A percentile compares a stretch with the other conserved stretches of the same genome.
phyloP scores from a whole-genome alignment of 2,329 filamentous ascomycete genomes.

The Ilyonectria sp. region DNA sequence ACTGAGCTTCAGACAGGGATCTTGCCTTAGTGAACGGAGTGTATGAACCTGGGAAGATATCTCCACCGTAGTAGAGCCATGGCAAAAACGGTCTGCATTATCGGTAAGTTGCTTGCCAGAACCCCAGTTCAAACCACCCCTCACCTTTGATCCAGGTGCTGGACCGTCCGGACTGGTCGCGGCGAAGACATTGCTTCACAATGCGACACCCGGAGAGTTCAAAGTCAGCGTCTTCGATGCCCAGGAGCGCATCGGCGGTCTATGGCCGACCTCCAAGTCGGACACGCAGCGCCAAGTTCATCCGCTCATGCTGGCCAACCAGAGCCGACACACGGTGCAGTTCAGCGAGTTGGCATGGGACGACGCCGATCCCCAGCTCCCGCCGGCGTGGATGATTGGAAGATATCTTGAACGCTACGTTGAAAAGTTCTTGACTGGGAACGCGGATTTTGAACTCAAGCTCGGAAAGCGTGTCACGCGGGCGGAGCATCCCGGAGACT shows the following conservation, averaged over 20 bases:
- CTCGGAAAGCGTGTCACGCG: conserved; percentile 64
- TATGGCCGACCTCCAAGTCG: conserved; percentile 76
- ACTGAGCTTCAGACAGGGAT: conserved; percentile 29
- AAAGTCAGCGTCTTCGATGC: conserved; percentile 80
- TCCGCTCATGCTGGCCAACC: conserved; percentile 80
- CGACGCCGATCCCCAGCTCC: conserved; percentile 73
- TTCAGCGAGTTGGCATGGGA: conserved; percentile 83
- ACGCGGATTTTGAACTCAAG: conserved; percentile 60
- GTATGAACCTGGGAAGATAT: conserved; percentile 41
- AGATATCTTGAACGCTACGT: conserved; percentile 78
- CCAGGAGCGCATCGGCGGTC: conserved; percentile 76
- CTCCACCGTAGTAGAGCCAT: conserved; percentile 45
- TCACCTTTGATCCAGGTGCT: conserved; percentile 64
- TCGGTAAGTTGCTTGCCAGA: conserved; percentile 50
- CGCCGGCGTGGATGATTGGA: conserved; percentile 83
- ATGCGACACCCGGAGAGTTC: conserved; percentile 69
- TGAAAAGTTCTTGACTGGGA: conserved; percentile 67
- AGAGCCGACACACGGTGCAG: conserved; percentile 82
- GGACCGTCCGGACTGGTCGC: conserved; percentile 79
- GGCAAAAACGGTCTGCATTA: conserved; percentile 59
- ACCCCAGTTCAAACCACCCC: not conserved
- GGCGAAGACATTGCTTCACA: conserved; percentile 80
- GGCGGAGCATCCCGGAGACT: conserved; percentile 53
- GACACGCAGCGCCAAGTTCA: conserved; percentile 70
- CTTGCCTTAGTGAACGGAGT: conserved; percentile 5